Percentiles rank a stretch among this genome's conserved stretches.
Conservation (phyloP, 768 basidiomycete species). For the Lactarius pseudohatsudake region DNA sequence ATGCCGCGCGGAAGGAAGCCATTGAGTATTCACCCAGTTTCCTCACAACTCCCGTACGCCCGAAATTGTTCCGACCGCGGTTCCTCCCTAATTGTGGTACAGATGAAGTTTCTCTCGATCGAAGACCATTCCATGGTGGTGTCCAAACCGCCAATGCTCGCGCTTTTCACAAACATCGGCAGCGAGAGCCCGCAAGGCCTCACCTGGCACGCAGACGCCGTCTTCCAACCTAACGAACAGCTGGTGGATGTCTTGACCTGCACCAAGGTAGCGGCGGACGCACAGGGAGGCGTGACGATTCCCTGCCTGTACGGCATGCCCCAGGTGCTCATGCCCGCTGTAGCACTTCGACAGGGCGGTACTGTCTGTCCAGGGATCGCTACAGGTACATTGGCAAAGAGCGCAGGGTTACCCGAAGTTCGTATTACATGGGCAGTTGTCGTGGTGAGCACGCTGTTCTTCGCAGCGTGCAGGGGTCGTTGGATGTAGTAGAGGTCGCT, state of each 20-base stretch:
- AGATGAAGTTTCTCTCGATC: conserved; percentile 50
- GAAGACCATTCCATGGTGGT: conserved; percentile 45
- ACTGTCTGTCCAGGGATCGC: conserved; percentile 29
- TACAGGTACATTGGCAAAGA: conserved; percentile 25
- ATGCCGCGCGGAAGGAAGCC: conserved; percentile 52
- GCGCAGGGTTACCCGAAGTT: conserved; percentile 10
- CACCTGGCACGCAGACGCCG: conserved; percentile 46
- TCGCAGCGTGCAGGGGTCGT: conserved; percentile 15
- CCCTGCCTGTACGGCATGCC: conserved; percentile 47
- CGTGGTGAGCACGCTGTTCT: conserved; percentile 18
- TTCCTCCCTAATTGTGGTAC: background rate
- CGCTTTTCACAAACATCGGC: conserved; percentile 57
- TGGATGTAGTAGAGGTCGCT: conserved; percentile 10
- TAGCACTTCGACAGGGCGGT: conserved; percentile 33
- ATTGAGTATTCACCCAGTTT: conserved; percentile 45
- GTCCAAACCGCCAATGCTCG: conserved; percentile 56
- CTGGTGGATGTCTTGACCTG: conserved; percentile 59
- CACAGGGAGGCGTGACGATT: conserved; percentile 44
- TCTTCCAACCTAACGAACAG: conserved; percentile 42
- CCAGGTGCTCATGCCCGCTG: conserved; percentile 40
- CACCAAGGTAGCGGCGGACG: conserved; percentile 38
- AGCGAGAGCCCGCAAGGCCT: conserved; percentile 34
- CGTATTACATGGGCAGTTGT: conserved; percentile 23
- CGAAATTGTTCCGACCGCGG: background rate
- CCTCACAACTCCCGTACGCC: conserved; percentile 46